Conservation (phyloP, 495 filamentous ascomycete genomes). For the Neurospora sp. region DNA sequence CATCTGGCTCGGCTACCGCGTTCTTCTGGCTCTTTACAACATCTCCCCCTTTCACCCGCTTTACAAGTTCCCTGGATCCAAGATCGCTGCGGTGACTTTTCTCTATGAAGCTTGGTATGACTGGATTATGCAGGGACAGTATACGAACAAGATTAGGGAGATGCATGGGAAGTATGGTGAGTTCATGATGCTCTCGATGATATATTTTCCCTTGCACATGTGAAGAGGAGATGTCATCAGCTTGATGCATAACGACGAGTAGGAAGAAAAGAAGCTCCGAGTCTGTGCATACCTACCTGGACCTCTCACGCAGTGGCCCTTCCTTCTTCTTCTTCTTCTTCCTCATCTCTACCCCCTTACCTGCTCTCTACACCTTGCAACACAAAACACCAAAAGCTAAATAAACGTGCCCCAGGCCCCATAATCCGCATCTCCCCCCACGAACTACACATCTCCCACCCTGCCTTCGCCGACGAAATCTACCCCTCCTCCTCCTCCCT, state of each 20-base stretch:
- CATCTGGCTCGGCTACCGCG: constrained; percentile 16
- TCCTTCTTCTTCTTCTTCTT: too few relatives aligned
- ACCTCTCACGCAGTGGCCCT: too few relatives aligned
- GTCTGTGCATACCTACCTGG: too few relatives aligned
- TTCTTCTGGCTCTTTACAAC: constrained; percentile 18
- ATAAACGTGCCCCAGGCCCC: constrained; percentile 6
- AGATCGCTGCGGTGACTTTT: constrained; percentile 34
- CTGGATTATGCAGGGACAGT: constrained; percentile 32
- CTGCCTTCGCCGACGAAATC: constrained; percentile 22
- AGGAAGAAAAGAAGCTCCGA: neutral
- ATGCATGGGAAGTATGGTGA: constrained; percentile 39
- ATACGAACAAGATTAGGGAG: constrained; percentile 33
- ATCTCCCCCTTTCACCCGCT: constrained; percentile 24
- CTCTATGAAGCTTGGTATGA: constrained; percentile 46
- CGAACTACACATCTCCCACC: constrained; percentile 25
- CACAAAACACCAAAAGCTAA: too few relatives aligned
- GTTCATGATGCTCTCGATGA: neutral
- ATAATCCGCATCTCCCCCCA: constrained; percentile 29
- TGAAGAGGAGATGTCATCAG: too few relatives aligned
- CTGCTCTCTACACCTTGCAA: too few relatives aligned
- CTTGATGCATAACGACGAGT: too few relatives aligned
- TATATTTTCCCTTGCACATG: too few relatives aligned
- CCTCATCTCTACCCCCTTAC: neutral
- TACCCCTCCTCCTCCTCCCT: constrained; percentile 17
- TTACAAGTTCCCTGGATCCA: constrained; percentile 35